Evolutionary conservation across 495 filamentous ascomycete species (phyloP).

Genomic region (Hypoxylon lienhwacheense): DNA sequence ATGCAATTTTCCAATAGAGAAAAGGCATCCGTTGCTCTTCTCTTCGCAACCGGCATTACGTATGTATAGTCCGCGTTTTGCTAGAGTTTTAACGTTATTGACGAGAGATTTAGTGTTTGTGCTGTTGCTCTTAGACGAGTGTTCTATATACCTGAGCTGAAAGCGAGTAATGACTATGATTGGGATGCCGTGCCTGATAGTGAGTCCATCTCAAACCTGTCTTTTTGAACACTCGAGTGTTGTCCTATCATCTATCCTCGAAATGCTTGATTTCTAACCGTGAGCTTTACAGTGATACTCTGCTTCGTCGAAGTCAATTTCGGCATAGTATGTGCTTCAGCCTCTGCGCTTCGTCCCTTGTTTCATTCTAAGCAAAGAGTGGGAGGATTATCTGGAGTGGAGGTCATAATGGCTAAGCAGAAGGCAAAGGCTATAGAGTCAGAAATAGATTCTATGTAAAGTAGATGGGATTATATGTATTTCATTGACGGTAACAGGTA

Average conservation of each 20-base stretch:
- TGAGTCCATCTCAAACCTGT: slow-evolving; percentile 4
- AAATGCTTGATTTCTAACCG: not conserved
- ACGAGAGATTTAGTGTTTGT: slow-evolving; percentile 12
- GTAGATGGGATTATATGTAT: too few relatives aligned
- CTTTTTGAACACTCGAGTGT: not conserved
- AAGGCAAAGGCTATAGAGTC: too few relatives aligned
- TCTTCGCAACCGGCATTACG: slow-evolving; percentile 57
- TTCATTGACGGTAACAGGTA: too few relatives aligned
- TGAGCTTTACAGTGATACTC: slow-evolving; percentile 41
- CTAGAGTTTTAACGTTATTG: not conserved
- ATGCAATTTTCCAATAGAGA: slow-evolving; percentile 53
- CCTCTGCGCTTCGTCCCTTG: slow-evolving; percentile 50
- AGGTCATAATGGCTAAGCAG: too few relatives aligned
- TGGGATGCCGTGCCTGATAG: slow-evolving; percentile 28
- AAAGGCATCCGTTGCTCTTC: slow-evolving; percentile 49
- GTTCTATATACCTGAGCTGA: slow-evolving; percentile 19
- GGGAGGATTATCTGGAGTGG: slow-evolving; percentile 3
- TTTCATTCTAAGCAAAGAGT: too few relatives aligned
- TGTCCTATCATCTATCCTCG: not conserved
- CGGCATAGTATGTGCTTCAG: slow-evolving; percentile 54
- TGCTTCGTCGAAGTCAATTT: slow-evolving; percentile 55
- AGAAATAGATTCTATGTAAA: too few relatives aligned
- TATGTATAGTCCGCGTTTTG: slow-evolving; percentile 35
- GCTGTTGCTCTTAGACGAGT: slow-evolving; percentile 20
- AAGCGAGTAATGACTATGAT: slow-evolving; percentile 24